Evolutionary conservation across 179 eudicot species (phyloP).

Genomic region (Beta lomatogona): DNA sequence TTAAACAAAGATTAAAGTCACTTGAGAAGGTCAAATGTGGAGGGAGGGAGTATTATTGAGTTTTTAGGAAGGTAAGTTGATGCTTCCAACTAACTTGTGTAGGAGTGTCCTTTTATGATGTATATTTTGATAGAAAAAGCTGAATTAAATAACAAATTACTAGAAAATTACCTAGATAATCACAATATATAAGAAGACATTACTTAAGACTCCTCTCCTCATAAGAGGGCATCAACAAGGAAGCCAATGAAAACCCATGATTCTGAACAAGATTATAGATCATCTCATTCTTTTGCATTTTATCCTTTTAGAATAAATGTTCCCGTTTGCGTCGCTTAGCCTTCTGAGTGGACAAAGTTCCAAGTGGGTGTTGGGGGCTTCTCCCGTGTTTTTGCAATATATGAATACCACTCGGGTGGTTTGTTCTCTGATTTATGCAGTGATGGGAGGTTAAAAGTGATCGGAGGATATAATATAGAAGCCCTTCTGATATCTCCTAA

Average conservation of each 20-base stretch:
- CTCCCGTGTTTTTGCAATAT: not conserved
- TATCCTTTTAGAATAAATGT: not conserved
- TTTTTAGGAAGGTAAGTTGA: not conserved
- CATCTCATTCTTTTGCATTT: not conserved
- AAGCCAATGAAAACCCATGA: conserved; percentile 5
- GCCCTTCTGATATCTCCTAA: conserved; percentile 71
- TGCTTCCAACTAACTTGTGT: not conserved
- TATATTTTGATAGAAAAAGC: not conserved
- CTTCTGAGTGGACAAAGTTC: not conserved
- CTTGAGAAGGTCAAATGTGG: not conserved
- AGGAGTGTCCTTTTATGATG: not conserved
- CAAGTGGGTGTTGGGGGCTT: not conserved
- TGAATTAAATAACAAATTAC: not conserved
- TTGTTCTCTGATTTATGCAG: conserved; percentile 43
- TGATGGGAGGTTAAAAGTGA: conserved; percentile 87
- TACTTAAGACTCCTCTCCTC: not conserved
- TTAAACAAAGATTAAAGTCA: not conserved
- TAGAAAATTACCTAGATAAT: not conserved
- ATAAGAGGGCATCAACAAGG: not conserved
- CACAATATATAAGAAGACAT: not conserved
- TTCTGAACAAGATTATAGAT: not conserved
- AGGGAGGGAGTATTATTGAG: not conserved
- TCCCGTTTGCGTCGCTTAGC: not conserved
- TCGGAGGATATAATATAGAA: conserved; percentile 81
- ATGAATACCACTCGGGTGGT: conserved; percentile 16